A percentile compares a stretch with the other conserved stretches of the same genome.
phyloP scores from a whole-genome alignment of 2,329 filamentous ascomycete species.

The Phoma sp. region DNA sequence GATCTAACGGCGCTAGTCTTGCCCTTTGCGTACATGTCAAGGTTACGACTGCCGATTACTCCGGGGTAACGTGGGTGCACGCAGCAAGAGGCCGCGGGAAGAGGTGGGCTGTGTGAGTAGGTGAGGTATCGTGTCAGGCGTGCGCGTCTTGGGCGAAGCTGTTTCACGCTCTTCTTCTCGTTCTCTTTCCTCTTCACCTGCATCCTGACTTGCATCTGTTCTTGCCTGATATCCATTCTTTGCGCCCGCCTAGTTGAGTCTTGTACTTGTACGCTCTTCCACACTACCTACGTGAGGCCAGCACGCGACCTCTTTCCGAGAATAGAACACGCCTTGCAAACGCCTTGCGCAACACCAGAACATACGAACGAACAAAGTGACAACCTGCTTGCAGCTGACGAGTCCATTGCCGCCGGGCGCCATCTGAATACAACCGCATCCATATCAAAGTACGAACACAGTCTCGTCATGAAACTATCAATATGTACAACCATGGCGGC shows the following conservation, averaged over 20 bases:
- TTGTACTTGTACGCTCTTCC: conserved; percentile 7
- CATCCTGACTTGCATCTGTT: not conserved
- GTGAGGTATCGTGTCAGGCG: conserved; percentile 3
- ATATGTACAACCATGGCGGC: conserved; percentile 29
- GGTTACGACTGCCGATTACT: conserved; percentile 12
- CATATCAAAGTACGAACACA: not conserved
- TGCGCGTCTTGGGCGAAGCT: conserved; percentile 8
- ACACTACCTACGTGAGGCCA: conserved; percentile 1
- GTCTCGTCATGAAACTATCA: conserved; percentile 35
- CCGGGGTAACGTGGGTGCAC: conserved; percentile 14
- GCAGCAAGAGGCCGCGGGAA: not conserved
- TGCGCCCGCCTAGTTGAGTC: conserved; percentile 10
- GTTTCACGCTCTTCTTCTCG: conserved; percentile 4
- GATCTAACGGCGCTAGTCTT: conserved; percentile 11
- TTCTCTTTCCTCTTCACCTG: not conserved
- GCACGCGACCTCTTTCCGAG: conserved; percentile 12
- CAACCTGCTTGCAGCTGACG: not conserved
- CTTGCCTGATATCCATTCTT: not conserved
- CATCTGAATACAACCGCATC: conserved; percentile 13
- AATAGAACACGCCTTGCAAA: not conserved
- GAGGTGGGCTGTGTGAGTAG: conserved; percentile 8
- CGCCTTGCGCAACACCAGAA: not conserved
- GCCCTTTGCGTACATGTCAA: not conserved
- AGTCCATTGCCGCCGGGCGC: not conserved
- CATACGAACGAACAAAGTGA: not conserved